Evolutionary conservation across 2,329 filamentous ascomycete genomes (phyloP).

Genomic region (Pseudogymnoascus sp.): DNA sequence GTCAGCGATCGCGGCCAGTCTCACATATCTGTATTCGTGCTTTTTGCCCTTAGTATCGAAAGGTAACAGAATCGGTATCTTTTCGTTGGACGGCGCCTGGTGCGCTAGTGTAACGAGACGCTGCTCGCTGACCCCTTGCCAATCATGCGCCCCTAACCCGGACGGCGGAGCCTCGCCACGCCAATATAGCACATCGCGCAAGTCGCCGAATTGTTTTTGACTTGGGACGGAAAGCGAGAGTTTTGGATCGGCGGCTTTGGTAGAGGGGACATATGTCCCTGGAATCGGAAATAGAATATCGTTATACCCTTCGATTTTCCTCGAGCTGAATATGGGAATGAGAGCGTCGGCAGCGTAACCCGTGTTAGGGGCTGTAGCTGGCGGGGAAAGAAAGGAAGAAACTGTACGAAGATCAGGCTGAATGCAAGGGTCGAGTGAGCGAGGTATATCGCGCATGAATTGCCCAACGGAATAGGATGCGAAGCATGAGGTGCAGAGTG

Average conservation of each 20-base stretch:
- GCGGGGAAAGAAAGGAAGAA: constrained; percentile 45
- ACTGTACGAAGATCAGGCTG: constrained; percentile 41
- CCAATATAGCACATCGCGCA: constrained; percentile 46
- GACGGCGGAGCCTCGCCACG: constrained; percentile 41
- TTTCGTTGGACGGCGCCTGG: constrained; percentile 33
- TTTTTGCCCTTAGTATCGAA: constrained; percentile 29
- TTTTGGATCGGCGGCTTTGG: constrained; percentile 30
- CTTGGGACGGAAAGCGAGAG: background rate
- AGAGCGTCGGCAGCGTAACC: constrained; percentile 37
- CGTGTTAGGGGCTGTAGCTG: constrained; percentile 30
- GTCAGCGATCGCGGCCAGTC: constrained; percentile 29
- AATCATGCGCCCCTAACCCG: constrained; percentile 44
- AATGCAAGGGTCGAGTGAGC: constrained; percentile 43
- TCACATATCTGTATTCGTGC: constrained; percentile 36
- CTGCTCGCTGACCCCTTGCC: constrained; percentile 53
- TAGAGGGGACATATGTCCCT: constrained; percentile 36
- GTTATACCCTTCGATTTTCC: constrained; percentile 45
- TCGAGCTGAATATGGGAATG: constrained; percentile 50
- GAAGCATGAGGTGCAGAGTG: background rate
- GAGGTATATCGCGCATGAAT: constrained; percentile 18
- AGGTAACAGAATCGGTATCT: constrained; percentile 20
- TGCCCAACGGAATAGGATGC: constrained; percentile 28
- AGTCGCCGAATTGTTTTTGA: constrained; percentile 27
- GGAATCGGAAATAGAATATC: constrained; percentile 43
- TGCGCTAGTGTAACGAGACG: constrained; percentile 51